Conservation (phyloP, 2,329 filamentous ascomycete species). For the Teratosphaeriaceae sp. region DNA sequence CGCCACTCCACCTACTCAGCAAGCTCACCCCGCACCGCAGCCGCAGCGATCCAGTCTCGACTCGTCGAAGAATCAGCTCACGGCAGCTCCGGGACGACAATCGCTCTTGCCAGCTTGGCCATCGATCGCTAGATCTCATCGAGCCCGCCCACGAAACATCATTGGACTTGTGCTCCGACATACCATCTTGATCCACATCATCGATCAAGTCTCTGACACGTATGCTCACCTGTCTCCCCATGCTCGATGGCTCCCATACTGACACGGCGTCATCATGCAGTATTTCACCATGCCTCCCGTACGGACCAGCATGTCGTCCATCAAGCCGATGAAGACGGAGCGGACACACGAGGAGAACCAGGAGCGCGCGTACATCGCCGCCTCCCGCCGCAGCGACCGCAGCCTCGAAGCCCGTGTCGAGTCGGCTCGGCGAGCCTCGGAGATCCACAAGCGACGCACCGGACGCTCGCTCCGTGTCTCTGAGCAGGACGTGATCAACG, state of each 20-base stretch:
- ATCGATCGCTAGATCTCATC: neutral
- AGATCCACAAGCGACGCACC: slow-evolving; percentile 81
- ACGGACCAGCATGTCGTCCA: slow-evolving; percentile 4
- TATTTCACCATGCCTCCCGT: slow-evolving; percentile 7
- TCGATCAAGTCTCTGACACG: neutral
- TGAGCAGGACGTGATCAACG: slow-evolving; percentile 78
- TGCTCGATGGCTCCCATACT: neutral
- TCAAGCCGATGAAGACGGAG: slow-evolving; percentile 13
- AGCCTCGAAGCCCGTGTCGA: slow-evolving; percentile 82
- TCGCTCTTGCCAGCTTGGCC: too few species aligned
- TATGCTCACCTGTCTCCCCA: too few species aligned
- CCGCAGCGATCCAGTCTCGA: neutral
- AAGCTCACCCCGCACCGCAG: slow-evolving; percentile 2
- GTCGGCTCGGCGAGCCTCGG: slow-evolving; percentile 77
- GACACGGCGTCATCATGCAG: neutral
- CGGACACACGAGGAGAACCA: slow-evolving; percentile 66
- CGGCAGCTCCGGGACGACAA: too few species aligned
- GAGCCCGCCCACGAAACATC: neutral
- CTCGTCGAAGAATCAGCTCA: neutral
- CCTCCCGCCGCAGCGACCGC: slow-evolving; percentile 77
- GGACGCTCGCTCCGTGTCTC: slow-evolving; percentile 75
- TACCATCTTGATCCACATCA: neutral
- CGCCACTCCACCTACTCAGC: slow-evolving; percentile 9
- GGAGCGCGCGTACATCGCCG: slow-evolving; percentile 83
- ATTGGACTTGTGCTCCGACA: too few species aligned